Percentiles rank a stretch among this genome's conserved stretches.
These are phyloP conservation scores for Talaromyces islandicus DNA, from an alignment of 2,329 filamentous ascomycete genomes.

Conservation along the genomic window DNA sequence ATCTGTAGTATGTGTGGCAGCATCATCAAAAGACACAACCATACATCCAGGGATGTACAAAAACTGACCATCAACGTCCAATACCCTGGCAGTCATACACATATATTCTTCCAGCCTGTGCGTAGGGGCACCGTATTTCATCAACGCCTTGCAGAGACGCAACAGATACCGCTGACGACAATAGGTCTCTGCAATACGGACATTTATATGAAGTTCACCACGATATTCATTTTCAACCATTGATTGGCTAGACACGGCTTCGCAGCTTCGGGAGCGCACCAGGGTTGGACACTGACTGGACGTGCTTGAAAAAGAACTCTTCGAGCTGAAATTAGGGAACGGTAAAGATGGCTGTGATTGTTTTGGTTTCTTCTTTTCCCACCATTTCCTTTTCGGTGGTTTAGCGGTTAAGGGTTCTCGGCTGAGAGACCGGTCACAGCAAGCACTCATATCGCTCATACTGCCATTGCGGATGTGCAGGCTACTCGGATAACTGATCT, in stretches of 20 bases:
- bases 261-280: conserved; percentile 32
- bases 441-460: conserved; percentile 23
- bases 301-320: conserved; percentile 23
- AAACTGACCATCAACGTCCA: conserved; percentile 87
- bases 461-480: conserved; percentile 26
- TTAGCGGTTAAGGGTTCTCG: conserved; percentile 23
- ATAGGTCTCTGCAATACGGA: conserved; percentile 64
- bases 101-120: conserved; percentile 90
- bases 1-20: conserved; percentile 43
- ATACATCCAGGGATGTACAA: conserved; percentile 90
- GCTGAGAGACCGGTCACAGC: conserved; percentile 24
- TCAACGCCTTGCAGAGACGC: conserved; percentile 78
- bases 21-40: conserved; percentile 79
- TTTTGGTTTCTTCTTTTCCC: conserved; percentile 8
- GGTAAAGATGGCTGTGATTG: conserved; percentile 11
- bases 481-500: conserved; percentile 5
- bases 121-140: conserved; percentile 88
- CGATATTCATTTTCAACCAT: conserved; percentile 21
- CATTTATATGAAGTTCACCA: conserved; percentile 55
- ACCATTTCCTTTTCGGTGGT: conserved; percentile 10
- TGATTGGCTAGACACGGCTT: conserved; percentile 19
- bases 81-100: conserved; percentile 77
- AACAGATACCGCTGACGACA: conserved; percentile 78
- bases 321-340: conserved; percentile 15
- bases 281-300: conserved; percentile 22